A percentile compares a stretch with the other conserved stretches of the same genome.
phyloP scores from a whole-genome alignment of 2,329 filamentous ascomycete genomes.

The Beauveria rudraprayagi region DNA sequence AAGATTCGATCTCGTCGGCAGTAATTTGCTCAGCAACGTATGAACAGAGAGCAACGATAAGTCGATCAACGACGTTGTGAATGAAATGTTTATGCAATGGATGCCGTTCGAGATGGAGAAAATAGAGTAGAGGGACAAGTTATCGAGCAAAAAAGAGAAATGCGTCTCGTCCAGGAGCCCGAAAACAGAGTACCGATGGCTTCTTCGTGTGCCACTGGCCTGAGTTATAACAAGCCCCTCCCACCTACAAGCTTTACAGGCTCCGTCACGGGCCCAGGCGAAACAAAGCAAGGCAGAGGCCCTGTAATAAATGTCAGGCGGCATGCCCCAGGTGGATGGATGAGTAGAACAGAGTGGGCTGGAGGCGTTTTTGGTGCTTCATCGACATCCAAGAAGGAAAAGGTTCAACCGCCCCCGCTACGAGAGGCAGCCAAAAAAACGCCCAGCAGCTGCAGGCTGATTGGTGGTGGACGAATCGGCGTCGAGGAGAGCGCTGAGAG shows the following conservation, averaged over 20 bases:
- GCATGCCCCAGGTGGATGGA: slow-evolving; percentile 1
- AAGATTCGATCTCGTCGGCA: neutral
- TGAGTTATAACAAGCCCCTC: slow-evolving; percentile 1
- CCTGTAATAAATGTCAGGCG: slow-evolving; percentile 1
- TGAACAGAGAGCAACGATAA: neutral
- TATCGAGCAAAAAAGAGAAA: neutral
- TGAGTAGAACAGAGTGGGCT: neutral
- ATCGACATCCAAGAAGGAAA: neutral
- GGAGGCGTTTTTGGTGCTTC: neutral
- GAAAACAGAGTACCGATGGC: slow-evolving; percentile 2
- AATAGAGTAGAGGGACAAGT: neutral
- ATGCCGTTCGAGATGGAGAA: neutral
- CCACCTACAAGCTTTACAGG: neutral
- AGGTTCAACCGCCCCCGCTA: neutral
- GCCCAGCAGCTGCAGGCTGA: slow-evolving; percentile 7
- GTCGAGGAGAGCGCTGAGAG: neutral
- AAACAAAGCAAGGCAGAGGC: slow-evolving; percentile 5
- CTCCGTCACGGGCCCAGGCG: neutral
- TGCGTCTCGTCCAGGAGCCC: neutral
- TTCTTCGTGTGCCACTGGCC: neutral
- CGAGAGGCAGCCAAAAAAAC: slow-evolving; percentile 8
- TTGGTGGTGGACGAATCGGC: slow-evolving; percentile 9
- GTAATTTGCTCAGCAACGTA: neutral
- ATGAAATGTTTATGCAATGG: neutral
- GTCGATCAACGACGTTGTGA: neutral